phyloP scores from a whole-genome alignment of 1,284 basidiomycete species.

The Malassezia vespertilionis region DNA sequence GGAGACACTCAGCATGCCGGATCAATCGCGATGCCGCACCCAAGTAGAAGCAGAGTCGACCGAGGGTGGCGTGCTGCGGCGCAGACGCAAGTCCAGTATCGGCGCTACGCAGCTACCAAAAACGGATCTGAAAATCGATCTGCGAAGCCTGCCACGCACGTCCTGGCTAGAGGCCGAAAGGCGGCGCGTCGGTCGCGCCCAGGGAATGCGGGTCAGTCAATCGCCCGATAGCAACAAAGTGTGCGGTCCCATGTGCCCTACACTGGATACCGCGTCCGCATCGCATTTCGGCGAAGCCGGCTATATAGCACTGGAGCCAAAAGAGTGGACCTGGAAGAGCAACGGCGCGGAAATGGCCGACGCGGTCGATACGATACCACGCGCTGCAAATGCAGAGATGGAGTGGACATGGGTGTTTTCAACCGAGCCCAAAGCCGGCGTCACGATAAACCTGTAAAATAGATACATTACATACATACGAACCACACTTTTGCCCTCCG shows the following conservation, averaged over 20 bases:
- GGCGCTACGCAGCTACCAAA: neutral
- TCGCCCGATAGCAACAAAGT: too few species aligned
- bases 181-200: conserved; percentile 4
- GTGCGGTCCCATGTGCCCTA: too few species aligned
- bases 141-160: neutral
- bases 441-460: neutral
- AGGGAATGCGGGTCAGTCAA: too few species aligned
- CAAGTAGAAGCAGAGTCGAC: too few species aligned
- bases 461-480: neutral
- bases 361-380: too few species aligned
- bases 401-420: conserved; percentile 14
- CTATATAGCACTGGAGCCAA: conserved; percentile 6
- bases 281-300: conserved; percentile 4
- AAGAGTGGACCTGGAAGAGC: conserved; percentile 11
- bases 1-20: too few species aligned
- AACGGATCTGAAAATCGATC: conserved; percentile 8
- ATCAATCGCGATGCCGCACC: too few species aligned
- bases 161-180: conserved; percentile 11
- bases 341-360: too few species aligned
- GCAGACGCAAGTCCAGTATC: neutral
- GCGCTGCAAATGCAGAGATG: conserved; percentile 1
- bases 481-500: neutral
- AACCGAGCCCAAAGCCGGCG: neutral
- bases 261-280: too few species aligned
- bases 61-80: neutral